Evolutionary conservation across 2,329 filamentous ascomycete species (phyloP), one percentile per base, ranked within the genome.

Genomic region (Coleophoma eucalyptorum): DNA sequence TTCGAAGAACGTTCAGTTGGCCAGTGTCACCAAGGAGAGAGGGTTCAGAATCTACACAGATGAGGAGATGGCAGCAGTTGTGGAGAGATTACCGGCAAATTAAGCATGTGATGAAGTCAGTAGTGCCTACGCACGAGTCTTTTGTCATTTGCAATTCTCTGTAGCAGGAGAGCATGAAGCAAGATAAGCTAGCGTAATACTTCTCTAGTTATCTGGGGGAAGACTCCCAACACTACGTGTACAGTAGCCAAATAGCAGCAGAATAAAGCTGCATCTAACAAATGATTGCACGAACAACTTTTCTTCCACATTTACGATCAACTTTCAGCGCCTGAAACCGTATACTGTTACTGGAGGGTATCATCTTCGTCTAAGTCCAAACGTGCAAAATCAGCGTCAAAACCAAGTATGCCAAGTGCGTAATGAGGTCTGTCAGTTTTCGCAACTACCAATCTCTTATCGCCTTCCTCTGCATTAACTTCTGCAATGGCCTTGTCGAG

Each of bases 11-110:
- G 94, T 99, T 59, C 94, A 99, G 77, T 74, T 99, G 62, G 94
- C 94, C 49, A 97, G 93, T 68, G 94, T 99, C 51, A 99, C 94
- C 56, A 96, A 92, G 79, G 93, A 97, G 60, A 93, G 89, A 74
- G 94, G 94, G 50, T 99, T 99, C 81, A 87, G 90, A 76, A 97
- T 99, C 84, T 99, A 99, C 79, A 88, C 86, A 52, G 94, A 99
- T 65, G 90, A 93, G 66, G 93, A 97, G 77, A 99, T 99, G 94
- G 89, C 89, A 53, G 80, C 84, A 43, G 91, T 96, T 54, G 94
- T 99, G 54, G 87, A 88, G 69, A 84, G 92, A 69, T 81, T 95
- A 69, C 83, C 83, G 26, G 79, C 82, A 51, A 86, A 86, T 71
- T 86, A 50, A 62, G 52, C 38, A 8, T 26, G 10, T 26, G 26